Base-by-base conservation (phyloP, 305 asterid species). In the Ajuga reptans region DNA sequence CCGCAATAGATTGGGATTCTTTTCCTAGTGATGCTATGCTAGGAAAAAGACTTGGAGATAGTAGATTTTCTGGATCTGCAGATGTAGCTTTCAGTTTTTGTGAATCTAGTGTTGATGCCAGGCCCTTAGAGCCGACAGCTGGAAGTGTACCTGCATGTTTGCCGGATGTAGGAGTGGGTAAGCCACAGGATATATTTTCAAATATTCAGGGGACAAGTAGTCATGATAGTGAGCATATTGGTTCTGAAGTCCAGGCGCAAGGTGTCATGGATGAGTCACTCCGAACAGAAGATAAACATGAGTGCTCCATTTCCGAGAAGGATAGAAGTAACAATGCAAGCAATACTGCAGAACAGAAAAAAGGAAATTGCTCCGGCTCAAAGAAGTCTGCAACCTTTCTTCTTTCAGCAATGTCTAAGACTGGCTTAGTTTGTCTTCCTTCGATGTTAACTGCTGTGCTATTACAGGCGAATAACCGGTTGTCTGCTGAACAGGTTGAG, bases 381-480 rank as follows among this genome's bases (percentile, higher is more conserved):
- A 90, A 93, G 82, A 86, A 83, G 49, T 89, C 89, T 39, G 86
- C 85, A 49, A 74, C 75, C 34, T 89, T 84, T 82, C 96, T 93
- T 77, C 96, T 93, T 74, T 79, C 97, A 12, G 91, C 92, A 36
- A 78, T 91, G 82, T 82, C 88, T 16, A 96, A 87, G 80, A 89
- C 99, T 80, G 99, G 99, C 77, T 80, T 93, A 78, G 97, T 91
- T 45, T 93, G 96, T 80, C 96, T 93, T 70, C 99, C 99, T 78
- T 93, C 99, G 65, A 89, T 89, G 97, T 80, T 93, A 80, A 89
- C 99, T 31, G 97, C 99, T 50, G 97, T 89, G 73, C 80, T 91
- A 65, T 79, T 93, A 85, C 97, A 93, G 85, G 99, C 95, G 46
- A 91, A 93, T 80, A 93, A 87, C 82, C 87, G 94, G 80, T 75